Conservation (phyloP, 805 yeast species). For the Candida bentonensis region DNA sequence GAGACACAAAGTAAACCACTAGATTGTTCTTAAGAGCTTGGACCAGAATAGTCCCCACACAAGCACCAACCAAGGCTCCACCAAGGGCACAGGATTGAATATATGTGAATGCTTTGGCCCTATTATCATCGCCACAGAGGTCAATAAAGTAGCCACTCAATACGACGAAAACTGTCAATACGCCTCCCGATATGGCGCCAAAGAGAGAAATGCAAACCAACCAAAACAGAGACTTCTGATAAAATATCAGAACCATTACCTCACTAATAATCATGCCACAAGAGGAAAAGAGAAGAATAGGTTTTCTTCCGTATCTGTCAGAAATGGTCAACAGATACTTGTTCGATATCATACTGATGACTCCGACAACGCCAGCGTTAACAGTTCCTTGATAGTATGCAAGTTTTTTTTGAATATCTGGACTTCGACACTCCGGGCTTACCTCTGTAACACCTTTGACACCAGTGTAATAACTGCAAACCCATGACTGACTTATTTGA, state of each 20-base stretch:
- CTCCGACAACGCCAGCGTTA: background rate
- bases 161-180: background rate
- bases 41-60: background rate
- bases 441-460: background rate
- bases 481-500: slow-evolving; percentile 1
- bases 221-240: background rate
- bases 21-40: background rate
- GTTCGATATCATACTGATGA: background rate
- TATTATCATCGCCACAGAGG: background rate
- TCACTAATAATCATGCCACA: background rate
- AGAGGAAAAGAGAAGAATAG: background rate
- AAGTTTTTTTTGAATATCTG: background rate
- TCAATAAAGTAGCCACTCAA: background rate
- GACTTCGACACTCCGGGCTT: background rate
- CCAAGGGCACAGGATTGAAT: slow-evolving; percentile 1
- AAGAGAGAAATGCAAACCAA: background rate
- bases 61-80: background rate
- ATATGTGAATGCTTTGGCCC: background rate
- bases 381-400: background rate
- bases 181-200: background rate
- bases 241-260: background rate
- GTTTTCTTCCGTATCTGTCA: background rate
- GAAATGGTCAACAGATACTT: background rate
- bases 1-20: background rate
- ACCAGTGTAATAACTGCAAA: background rate